These are phyloP conservation scores for Epichloe bromicola DNA, from an alignment of 2,329 filamentous ascomycete species.

Conservation along the genomic window DNA sequence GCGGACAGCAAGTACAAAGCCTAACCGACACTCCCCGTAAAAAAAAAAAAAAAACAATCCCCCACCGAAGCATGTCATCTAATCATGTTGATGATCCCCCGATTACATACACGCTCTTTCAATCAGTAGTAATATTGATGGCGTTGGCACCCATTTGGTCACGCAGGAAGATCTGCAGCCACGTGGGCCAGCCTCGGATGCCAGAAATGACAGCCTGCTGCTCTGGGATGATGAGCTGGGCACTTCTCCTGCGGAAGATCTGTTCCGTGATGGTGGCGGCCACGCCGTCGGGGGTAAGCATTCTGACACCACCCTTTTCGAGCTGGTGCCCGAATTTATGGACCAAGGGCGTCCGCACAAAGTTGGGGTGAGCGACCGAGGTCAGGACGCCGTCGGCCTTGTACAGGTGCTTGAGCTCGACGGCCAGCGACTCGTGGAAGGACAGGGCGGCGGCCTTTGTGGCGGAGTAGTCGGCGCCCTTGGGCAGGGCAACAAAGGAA, in stretches of 20 bases:
- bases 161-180: slow-evolving; percentile 21
- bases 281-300: slow-evolving; percentile 24
- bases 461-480: slow-evolving; percentile 52
- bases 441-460: slow-evolving; percentile 51
- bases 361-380: slow-evolving; percentile 47
- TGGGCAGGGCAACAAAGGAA: slow-evolving; percentile 43
- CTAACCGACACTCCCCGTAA: no score
- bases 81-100: no score
- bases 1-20: no score
- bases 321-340: slow-evolving; percentile 18
- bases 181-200: slow-evolving; percentile 29
- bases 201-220: slow-evolving; percentile 12
- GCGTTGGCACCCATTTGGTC: slow-evolving; percentile 11
- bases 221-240: slow-evolving; percentile 32
- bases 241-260: slow-evolving; percentile 29
- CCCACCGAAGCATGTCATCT: no score
- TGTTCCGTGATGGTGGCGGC: slow-evolving; percentile 30
- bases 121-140: not conserved
- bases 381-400: slow-evolving; percentile 49
- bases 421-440: slow-evolving; percentile 51
- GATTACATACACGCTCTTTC: not conserved
- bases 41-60: no score
- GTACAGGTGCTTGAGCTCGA: slow-evolving; percentile 45
- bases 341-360: slow-evolving; percentile 34
- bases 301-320: slow-evolving; percentile 14